Evolutionary conservation across 2,329 filamentous ascomycete species (phyloP).

Genomic region (Emmonsiellopsis sp.): DNA sequence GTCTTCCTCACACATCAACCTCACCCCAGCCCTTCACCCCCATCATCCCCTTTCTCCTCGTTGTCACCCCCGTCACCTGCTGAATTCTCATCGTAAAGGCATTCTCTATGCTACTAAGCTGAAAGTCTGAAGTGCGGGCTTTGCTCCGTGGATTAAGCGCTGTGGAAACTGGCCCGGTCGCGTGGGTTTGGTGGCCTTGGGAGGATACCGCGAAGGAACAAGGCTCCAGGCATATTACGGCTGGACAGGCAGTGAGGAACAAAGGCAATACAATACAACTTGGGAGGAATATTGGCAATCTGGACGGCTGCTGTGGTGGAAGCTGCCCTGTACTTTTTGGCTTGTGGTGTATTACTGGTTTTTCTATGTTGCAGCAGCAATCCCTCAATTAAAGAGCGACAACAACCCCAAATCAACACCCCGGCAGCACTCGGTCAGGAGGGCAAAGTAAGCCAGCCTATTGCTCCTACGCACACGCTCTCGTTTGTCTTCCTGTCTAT

Average conservation of each 20-base stretch:
- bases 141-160: slow-evolving; percentile 19
- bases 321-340: slow-evolving; percentile 4
- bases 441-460: slow-evolving; percentile 3
- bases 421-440: neutral
- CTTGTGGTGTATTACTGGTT: slow-evolving; percentile 3
- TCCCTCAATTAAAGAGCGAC: neutral
- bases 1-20: neutral
- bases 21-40: neutral
- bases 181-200: neutral
- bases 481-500: neutral
- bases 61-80: neutral
- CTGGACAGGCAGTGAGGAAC: slow-evolving; percentile 1
- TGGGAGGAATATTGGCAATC: neutral
- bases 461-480: slow-evolving; percentile 2
- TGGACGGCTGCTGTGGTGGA: slow-evolving; percentile 3
- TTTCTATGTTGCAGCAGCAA: neutral
- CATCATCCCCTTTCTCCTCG: slow-evolving; percentile 14
- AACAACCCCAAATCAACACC: neutral
- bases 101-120: slow-evolving; percentile 27
- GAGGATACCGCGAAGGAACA: slow-evolving; percentile 7
- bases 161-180: slow-evolving; percentile 7
- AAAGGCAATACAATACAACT: slow-evolving; percentile 1
- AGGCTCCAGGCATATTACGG: neutral
- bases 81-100: slow-evolving; percentile 24
- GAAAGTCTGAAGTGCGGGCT: slow-evolving; percentile 21